phyloP scores from a whole-genome alignment of 495 filamentous ascomycete genomes.

The Amniculicola lignicola region DNA sequence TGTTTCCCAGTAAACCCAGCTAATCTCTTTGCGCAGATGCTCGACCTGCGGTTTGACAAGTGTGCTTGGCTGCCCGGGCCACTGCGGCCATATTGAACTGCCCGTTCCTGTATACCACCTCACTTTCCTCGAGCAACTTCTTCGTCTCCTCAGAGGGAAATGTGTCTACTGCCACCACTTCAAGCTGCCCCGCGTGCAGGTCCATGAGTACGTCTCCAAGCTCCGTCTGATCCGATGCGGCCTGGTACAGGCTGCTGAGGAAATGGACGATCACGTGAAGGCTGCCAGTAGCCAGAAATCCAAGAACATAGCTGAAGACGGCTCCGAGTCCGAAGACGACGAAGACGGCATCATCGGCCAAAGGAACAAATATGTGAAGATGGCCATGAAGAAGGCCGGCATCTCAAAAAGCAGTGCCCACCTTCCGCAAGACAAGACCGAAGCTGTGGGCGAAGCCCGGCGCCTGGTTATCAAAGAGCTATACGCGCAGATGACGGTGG shows the following conservation, averaged over 20 bases:
- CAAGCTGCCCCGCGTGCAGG: slow-evolving; percentile 65
- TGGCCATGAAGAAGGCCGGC: slow-evolving; percentile 53
- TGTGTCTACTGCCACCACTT: slow-evolving; percentile 87
- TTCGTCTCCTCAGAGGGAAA: slow-evolving; percentile 76
- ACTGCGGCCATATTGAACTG: slow-evolving; percentile 91
- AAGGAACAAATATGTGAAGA: slow-evolving; percentile 67
- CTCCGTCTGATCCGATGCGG: slow-evolving; percentile 82
- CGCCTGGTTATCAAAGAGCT: slow-evolving; percentile 76
- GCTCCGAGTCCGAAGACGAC: slow-evolving; percentile 51
- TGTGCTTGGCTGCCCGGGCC: slow-evolving; percentile 73
- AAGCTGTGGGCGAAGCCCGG: slow-evolving; percentile 72
- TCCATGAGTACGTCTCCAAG: slow-evolving; percentile 79
- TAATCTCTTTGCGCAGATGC: slow-evolving; percentile 59
- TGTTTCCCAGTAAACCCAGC: slow-evolving; percentile 1
- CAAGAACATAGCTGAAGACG: slow-evolving; percentile 52
- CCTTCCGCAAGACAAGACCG: slow-evolving; percentile 67
- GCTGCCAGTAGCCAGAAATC: not conserved
- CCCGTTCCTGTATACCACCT: slow-evolving; percentile 91
- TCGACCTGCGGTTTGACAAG: slow-evolving; percentile 80
- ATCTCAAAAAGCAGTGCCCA: slow-evolving; percentile 50
- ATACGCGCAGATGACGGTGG: slow-evolving; percentile 60
- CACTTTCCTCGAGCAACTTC: slow-evolving; percentile 85
- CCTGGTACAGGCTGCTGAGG: slow-evolving; percentile 67
- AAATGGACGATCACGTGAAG: slow-evolving; percentile 53
- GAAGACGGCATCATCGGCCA: slow-evolving; percentile 61